Evolutionary conservation across 1,284 basidiomycete species (phyloP).

Genomic region (Sanghuangporus baumii): DNA sequence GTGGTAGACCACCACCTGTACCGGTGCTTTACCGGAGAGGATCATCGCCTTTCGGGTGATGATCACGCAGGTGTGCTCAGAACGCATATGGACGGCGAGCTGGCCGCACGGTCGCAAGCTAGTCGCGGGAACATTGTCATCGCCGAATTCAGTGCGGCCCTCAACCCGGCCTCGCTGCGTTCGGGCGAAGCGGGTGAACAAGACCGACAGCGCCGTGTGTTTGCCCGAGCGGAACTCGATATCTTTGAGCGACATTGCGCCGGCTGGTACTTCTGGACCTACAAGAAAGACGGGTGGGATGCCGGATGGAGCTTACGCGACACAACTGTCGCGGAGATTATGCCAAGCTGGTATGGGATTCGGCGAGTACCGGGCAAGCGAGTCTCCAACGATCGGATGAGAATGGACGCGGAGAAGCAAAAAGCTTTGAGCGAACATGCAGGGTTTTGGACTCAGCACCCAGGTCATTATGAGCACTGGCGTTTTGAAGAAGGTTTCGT

Average conservation of each 20-base stretch:
- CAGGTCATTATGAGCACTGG: slow-evolving; percentile 55
- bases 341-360: slow-evolving; percentile 46
- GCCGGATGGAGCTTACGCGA: slow-evolving; percentile 76
- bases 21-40: slow-evolving; percentile 69
- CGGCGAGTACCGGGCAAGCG: slow-evolving; percentile 21
- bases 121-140: slow-evolving; percentile 62
- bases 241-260: slow-evolving; percentile 63
- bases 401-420: slow-evolving; percentile 32
- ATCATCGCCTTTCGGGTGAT: slow-evolving; percentile 50
- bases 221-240: slow-evolving; percentile 61
- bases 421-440: slow-evolving; percentile 42
- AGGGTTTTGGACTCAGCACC: slow-evolving; percentile 52
- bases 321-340: slow-evolving; percentile 58
- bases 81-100: slow-evolving; percentile 35
- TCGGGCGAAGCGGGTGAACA: slow-evolving; percentile 36
- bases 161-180: slow-evolving; percentile 34
- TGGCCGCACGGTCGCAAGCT: slow-evolving; percentile 39
- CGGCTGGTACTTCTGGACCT: slow-evolving; percentile 89
- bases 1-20: slow-evolving; percentile 85
- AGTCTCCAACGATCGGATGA: slow-evolving; percentile 19
- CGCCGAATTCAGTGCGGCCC: slow-evolving; percentile 81
- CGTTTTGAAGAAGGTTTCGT: slow-evolving; percentile 63
- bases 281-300: slow-evolving; percentile 69
- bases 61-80: slow-evolving; percentile 49
- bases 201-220: slow-evolving; percentile 45